A percentile compares a stretch with the other conserved stretches of the same genome.
These are phyloP conservation scores for Ampelomyces quisqualis DNA, from an alignment of 2,329 filamentous ascomycete species.

Conservation along the genomic window DNA sequence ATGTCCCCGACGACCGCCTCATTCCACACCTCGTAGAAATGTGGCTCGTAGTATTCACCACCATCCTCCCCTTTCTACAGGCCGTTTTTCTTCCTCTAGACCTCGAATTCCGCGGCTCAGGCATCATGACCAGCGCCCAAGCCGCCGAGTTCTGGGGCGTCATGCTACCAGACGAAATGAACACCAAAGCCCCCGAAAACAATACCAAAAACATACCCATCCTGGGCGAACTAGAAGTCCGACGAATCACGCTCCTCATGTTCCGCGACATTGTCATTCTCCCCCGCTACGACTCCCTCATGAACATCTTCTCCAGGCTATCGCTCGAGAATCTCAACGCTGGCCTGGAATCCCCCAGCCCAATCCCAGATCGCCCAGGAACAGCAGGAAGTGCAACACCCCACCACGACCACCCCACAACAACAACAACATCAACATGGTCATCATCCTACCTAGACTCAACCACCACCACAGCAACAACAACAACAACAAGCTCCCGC, in stretches of 20 bases:
- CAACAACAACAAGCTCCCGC: constrained; percentile 54
- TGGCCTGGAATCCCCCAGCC: constrained; percentile 42
- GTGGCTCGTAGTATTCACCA: constrained; percentile 91
- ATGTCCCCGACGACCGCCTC: constrained; percentile 80
- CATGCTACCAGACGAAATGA: constrained; percentile 54
- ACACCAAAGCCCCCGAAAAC: constrained; percentile 47
- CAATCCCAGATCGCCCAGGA: constrained; percentile 35
- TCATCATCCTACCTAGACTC: constrained; percentile 75
- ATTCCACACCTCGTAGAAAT: constrained; percentile 88
- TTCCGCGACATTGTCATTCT: constrained; percentile 89
- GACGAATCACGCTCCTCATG: constrained; percentile 81
- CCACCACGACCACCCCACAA: not conserved
- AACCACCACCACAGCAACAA: constrained; percentile 56
- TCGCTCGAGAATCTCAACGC: constrained; percentile 72
- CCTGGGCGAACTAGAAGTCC: constrained; percentile 70
- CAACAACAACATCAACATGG: no score
- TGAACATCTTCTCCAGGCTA: constrained; percentile 84
- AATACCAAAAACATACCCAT: constrained; percentile 47
- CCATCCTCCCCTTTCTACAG: constrained; percentile 88
- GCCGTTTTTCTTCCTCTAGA: constrained; percentile 92
- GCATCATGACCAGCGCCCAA: constrained; percentile 76
- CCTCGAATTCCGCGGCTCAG: constrained; percentile 84
- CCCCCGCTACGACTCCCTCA: constrained; percentile 83
- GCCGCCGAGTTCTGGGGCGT: constrained; percentile 89
- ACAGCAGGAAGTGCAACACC: constrained; percentile 30